A percentile compares a stretch with the other conserved stretches of the same genome.
Conservation (phyloP, 495 filamentous ascomycete genomes). For the Penicillium angulare region DNA sequence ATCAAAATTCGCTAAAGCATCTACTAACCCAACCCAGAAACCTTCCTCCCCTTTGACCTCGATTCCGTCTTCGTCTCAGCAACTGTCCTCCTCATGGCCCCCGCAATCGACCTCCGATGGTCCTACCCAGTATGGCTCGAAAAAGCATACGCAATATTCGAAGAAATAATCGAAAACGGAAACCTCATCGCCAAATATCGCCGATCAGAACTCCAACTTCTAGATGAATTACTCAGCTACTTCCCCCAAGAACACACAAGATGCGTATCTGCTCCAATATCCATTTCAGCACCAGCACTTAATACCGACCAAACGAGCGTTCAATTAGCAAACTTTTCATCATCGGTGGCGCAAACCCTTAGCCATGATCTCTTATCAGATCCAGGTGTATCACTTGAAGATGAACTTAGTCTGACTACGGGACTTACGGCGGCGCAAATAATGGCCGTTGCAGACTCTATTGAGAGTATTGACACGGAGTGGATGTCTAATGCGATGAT, state of each 20-base stretch:
- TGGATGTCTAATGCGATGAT: conserved; percentile 41
- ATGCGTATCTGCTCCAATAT: conserved; percentile 13
- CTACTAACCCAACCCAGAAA: conserved; percentile 26
- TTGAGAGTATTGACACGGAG: conserved; percentile 38
- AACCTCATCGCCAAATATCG: conserved; percentile 39
- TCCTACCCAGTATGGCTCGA: conserved; percentile 32
- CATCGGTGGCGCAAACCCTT: conserved; percentile 10
- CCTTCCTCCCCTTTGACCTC: conserved; percentile 45
- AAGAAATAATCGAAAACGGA: conserved; percentile 41
- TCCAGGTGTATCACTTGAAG: conserved; percentile 8
- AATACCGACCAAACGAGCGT: conserved; percentile 3
- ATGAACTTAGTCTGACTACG: conserved; percentile 12
- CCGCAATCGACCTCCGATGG: conserved; percentile 31
- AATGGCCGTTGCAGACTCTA: conserved; percentile 40
- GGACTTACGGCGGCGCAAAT: conserved; percentile 36
- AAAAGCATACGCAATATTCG: conserved; percentile 35
- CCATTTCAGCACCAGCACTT: conserved; percentile 14
- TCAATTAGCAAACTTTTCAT: conserved; percentile 10
- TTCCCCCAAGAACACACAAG: conserved; percentile 20
- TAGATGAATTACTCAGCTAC: conserved; percentile 30
- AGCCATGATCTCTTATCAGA: conserved; percentile 16
- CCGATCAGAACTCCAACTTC: conserved; percentile 36
- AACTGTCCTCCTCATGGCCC: conserved; percentile 34
- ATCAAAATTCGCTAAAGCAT: neutral
- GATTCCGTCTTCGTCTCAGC: conserved; percentile 41